phyloP scores from a whole-genome alignment of 1,284 basidiomycete genomes.

The Irpex sp. region DNA sequence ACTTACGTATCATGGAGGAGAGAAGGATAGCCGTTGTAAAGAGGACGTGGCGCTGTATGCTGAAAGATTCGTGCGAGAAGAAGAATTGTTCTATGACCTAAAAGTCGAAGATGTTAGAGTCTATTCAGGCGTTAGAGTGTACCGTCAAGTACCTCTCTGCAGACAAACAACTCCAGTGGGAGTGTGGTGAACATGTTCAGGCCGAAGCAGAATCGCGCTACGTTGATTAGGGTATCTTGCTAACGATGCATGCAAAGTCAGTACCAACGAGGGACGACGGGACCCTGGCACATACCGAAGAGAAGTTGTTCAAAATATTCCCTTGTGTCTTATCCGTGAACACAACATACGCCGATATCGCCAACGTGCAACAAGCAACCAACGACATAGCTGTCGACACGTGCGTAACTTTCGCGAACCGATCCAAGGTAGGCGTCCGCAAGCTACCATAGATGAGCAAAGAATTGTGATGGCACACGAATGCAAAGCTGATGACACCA shows the following conservation, averaged over 20 bases:
- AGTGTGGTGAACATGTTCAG: slow-evolving; percentile 98
- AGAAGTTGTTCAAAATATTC: slow-evolving; percentile 93
- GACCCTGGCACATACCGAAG: slow-evolving; percentile 43
- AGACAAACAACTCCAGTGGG: slow-evolving; percentile 91
- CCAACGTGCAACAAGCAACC: slow-evolving; percentile 79
- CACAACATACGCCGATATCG: slow-evolving; percentile 87
- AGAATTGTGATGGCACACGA: slow-evolving; percentile 93
- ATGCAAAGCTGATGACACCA: slow-evolving; percentile 94
- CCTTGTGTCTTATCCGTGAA: slow-evolving; percentile 95
- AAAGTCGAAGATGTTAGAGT: slow-evolving; percentile 15
- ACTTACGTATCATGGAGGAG: slow-evolving; percentile 78
- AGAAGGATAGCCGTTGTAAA: slow-evolving; percentile 88
- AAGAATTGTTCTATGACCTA: slow-evolving; percentile 93
- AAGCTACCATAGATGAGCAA: slow-evolving; percentile 94
- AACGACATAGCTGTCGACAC: slow-evolving; percentile 83
- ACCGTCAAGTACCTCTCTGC: slow-evolving; percentile 66
- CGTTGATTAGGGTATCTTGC: slow-evolving; percentile 85
- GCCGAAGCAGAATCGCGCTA: slow-evolving; percentile 94
- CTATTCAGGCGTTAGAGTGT: background rate
- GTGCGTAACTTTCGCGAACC: slow-evolving; percentile 93
- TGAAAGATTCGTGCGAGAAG: slow-evolving; percentile 83
- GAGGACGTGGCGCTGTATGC: slow-evolving; percentile 81
- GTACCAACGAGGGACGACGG: background rate
- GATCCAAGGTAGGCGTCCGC: slow-evolving; percentile 89
- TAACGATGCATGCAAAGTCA: slow-evolving; percentile 23